phyloP scores from a whole-genome alignment of 2,329 filamentous ascomycete genomes.

The Calonectria hongkongensis region DNA sequence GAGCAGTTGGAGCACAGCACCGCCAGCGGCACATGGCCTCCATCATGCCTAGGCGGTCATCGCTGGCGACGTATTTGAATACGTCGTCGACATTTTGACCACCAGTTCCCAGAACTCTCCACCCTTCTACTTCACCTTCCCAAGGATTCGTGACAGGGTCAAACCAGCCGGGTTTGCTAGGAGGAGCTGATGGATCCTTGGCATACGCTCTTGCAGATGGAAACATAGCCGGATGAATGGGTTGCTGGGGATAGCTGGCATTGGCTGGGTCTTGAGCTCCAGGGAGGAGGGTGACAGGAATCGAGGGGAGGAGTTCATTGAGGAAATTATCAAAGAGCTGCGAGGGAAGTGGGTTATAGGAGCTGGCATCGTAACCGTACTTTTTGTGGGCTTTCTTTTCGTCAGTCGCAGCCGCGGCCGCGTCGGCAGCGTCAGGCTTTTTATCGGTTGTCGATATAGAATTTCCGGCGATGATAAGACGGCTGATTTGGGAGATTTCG shows the following conservation, averaged over 20 bases:
- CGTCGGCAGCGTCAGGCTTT: slow-evolving; percentile 55
- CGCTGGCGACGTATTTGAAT: slow-evolving; percentile 89
- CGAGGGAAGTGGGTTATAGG: slow-evolving; percentile 91
- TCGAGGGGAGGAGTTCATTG: slow-evolving; percentile 84
- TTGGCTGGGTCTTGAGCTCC: slow-evolving; percentile 92
- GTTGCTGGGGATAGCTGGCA: slow-evolving; percentile 91
- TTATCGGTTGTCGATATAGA: slow-evolving; percentile 82
- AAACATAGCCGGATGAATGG: slow-evolving; percentile 94
- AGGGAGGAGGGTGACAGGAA: slow-evolving; percentile 92
- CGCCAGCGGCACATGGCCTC: slow-evolving; percentile 96
- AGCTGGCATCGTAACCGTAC: slow-evolving; percentile 93
- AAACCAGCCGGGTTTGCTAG: slow-evolving; percentile 80
- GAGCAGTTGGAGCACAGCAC: slow-evolving; percentile 92
- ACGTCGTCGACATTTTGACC: slow-evolving; percentile 97
- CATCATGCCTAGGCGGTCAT: slow-evolving; percentile 90
- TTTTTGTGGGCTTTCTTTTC: slow-evolving; percentile 79
- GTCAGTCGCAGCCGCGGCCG: slow-evolving; percentile 63
- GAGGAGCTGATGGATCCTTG: slow-evolving; percentile 63
- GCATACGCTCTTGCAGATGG: slow-evolving; percentile 83
- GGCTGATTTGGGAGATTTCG: slow-evolving; percentile 80
- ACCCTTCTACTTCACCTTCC: slow-evolving; percentile 93
- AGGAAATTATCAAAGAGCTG: slow-evolving; percentile 90
- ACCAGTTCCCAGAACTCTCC: slow-evolving; percentile 88
- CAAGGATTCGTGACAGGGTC: slow-evolving; percentile 95
- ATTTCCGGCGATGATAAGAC: slow-evolving; percentile 94